A percentile compares a stretch with the other conserved stretches of the same genome.
Conservation (phyloP, 805 yeast species). For the Yamadazyma olivae region DNA sequence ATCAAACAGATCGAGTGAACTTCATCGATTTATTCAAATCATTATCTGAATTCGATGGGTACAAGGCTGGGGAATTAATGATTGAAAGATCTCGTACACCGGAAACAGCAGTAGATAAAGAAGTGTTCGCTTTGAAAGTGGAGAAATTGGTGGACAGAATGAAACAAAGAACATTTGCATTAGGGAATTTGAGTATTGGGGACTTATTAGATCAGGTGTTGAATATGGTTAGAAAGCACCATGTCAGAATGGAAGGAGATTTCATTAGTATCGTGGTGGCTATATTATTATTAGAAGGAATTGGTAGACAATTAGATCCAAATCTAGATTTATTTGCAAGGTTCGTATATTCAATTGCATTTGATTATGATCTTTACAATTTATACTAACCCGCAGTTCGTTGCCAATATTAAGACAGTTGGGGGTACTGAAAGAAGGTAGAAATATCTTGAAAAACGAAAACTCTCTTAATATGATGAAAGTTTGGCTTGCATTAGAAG, state of each 20-base stretch:
- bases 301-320: slow-evolving; percentile 93
- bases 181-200: slow-evolving; percentile 90
- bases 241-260: slow-evolving; percentile 97
- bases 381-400: slow-evolving; percentile 48
- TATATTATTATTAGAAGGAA: slow-evolving; percentile 85
- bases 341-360: slow-evolving; percentile 61
- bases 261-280: slow-evolving; percentile 95
- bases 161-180: slow-evolving; percentile 83
- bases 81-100: slow-evolving; percentile 94
- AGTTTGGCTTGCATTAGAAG: slow-evolving; percentile 89
- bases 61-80: slow-evolving; percentile 92
- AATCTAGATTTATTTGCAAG: slow-evolving; percentile 92
- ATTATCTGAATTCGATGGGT: slow-evolving; percentile 89
- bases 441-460: slow-evolving; percentile 51
- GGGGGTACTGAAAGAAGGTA: slow-evolving; percentile 66
- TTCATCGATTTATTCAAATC: slow-evolving; percentile 89
- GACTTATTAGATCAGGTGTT: slow-evolving; percentile 84
- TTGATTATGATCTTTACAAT: slow-evolving; percentile 31
- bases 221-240: slow-evolving; percentile 88
- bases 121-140: slow-evolving; percentile 83
- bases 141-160: slow-evolving; percentile 78
- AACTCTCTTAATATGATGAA: slow-evolving; percentile 78
- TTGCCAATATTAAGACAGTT: slow-evolving; percentile 81
- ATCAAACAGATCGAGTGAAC: slow-evolving; percentile 71
- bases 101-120: slow-evolving; percentile 81